Evolutionary conservation across 495 filamentous ascomycete genomes (phyloP).

Genomic region (Penicillium ochrochloron): DNA sequence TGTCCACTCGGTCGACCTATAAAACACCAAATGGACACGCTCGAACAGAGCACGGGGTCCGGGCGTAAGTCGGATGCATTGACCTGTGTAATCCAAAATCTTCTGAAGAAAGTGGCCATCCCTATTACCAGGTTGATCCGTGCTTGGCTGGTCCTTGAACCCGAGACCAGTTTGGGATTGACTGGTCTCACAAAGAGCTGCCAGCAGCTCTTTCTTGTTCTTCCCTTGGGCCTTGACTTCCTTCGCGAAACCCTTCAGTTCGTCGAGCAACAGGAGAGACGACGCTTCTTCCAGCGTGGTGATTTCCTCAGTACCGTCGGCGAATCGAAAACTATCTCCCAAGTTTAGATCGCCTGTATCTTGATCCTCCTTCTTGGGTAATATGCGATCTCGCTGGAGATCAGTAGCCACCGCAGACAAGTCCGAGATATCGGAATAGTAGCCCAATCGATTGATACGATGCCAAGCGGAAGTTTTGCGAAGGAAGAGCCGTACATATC

Average conservation of each 20-base stretch:
- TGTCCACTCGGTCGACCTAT: conserved; percentile 94
- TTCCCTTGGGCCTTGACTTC: conserved; percentile 87
- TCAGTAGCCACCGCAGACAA: conserved; percentile 63
- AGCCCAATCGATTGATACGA: conserved; percentile 74
- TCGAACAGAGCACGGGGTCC: conserved; percentile 84
- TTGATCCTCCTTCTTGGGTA: conserved; percentile 49
- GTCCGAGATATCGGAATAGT: conserved; percentile 83
- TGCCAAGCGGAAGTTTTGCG: conserved; percentile 96
- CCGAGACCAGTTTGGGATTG: conserved; percentile 72
- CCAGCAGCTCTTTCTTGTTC: conserved; percentile 81
- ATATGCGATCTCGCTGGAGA: conserved; percentile 49
- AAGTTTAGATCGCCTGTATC: conserved; percentile 53
- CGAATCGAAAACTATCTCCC: conserved; percentile 66
- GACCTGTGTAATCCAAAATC: conserved; percentile 79
- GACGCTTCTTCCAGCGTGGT: conserved; percentile 85
- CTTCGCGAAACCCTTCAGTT: conserved; percentile 83
- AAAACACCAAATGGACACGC: conserved; percentile 93
- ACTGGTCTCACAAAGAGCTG: conserved; percentile 71
- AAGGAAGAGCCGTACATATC: conserved; percentile 91
- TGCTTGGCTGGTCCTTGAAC: conserved; percentile 59
- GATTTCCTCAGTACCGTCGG: conserved; percentile 75
- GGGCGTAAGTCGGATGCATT: conserved; percentile 79
- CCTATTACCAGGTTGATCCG: conserved; percentile 53
- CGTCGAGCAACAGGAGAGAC: conserved; percentile 78
- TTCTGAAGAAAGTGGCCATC: conserved; percentile 70